These are phyloP conservation scores for Aphanocladium album DNA, from an alignment of 2,329 filamentous ascomycete species.

Conservation along the genomic window DNA sequence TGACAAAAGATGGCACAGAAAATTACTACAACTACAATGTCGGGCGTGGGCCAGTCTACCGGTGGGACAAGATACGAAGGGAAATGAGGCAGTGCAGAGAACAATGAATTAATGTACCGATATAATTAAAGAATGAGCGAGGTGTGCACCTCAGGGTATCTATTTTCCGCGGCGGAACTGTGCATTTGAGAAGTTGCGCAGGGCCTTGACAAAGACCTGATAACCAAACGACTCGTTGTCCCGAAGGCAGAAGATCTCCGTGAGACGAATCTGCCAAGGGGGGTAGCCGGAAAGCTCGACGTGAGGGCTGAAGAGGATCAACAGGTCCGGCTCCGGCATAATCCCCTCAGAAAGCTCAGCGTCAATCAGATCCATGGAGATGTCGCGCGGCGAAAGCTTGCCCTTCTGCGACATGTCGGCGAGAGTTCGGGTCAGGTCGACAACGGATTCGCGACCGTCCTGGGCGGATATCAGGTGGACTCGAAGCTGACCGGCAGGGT, in stretches of 20 bases:
- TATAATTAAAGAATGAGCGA: slow-evolving; percentile 1
- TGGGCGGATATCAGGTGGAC: slow-evolving; percentile 80
- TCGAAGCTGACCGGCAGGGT: slow-evolving; percentile 38
- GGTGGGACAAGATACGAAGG: slow-evolving; percentile 55
- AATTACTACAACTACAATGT: slow-evolving; percentile 87
- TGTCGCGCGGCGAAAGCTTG: slow-evolving; percentile 76
- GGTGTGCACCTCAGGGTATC: slow-evolving; percentile 15
- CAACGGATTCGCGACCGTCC: slow-evolving; percentile 87
- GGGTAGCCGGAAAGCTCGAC: slow-evolving; percentile 88
- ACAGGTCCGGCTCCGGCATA: slow-evolving; percentile 83
- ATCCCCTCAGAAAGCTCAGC: slow-evolving; percentile 76
- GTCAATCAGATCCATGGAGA: slow-evolving; percentile 81
- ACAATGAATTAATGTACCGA: background rate
- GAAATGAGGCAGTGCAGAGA: slow-evolving; percentile 43
- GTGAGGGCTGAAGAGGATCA: slow-evolving; percentile 80
- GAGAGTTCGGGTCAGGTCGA: slow-evolving; percentile 91
- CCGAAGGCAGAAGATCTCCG: slow-evolving; percentile 79
- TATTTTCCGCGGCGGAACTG: slow-evolving; percentile 80
- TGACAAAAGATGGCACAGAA: slow-evolving; percentile 67
- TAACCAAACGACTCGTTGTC: slow-evolving; percentile 85
- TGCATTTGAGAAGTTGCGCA: slow-evolving; percentile 79
- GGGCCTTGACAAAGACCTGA: slow-evolving; percentile 80
- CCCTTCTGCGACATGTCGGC: slow-evolving; percentile 90
- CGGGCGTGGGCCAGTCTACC: slow-evolving; percentile 61
- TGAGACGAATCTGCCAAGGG: slow-evolving; percentile 91